phyloP scores from a whole-genome alignment of 2,329 filamentous ascomycete species.

The Xylariaceae sp. region DNA sequence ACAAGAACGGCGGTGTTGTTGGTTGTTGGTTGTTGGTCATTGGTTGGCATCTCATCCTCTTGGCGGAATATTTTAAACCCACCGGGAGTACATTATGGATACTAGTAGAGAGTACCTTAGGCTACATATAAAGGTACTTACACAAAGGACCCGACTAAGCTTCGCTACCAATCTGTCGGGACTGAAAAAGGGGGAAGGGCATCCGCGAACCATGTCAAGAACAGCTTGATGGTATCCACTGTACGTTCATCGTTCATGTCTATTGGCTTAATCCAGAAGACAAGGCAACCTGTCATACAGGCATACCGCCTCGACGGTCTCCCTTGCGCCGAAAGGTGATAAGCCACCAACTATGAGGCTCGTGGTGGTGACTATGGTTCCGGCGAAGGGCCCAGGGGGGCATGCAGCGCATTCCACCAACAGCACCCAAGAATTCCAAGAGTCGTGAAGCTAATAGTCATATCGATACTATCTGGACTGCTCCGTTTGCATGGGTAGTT shows the following conservation, averaged over 20 bases:
- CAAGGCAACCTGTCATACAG: slow-evolving; percentile 21
- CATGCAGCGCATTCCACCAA: neutral
- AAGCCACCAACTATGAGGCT: too few species aligned
- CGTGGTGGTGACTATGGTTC: neutral
- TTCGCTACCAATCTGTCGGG: slow-evolving; percentile 18
- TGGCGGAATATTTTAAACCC: too few species aligned
- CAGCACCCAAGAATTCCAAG: neutral
- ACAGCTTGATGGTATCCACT: slow-evolving; percentile 9
- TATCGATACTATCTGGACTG: slow-evolving; percentile 3
- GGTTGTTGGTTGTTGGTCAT: too few species aligned
- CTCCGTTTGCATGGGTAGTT: neutral
- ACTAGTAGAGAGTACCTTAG: slow-evolving; percentile 13
- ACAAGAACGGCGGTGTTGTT: neutral
- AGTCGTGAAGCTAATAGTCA: slow-evolving; percentile 11
- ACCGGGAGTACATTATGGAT: too few species aligned
- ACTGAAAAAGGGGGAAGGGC: too few species aligned
- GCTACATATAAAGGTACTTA: slow-evolving; percentile 10
- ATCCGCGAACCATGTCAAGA: slow-evolving; percentile 9
- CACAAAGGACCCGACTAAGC: slow-evolving; percentile 1
- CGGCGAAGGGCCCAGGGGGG: slow-evolving; percentile 1
- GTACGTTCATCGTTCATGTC: too few species aligned
- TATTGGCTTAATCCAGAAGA: too few species aligned
- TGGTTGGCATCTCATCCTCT: too few species aligned
- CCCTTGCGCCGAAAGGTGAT: too few species aligned
- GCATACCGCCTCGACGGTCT: slow-evolving; percentile 7